Evolutionary conservation across 2,329 filamentous ascomycete genomes (phyloP), one percentile per base, ranked within the genome.

Genomic region (Alternaria triticina): DNA sequence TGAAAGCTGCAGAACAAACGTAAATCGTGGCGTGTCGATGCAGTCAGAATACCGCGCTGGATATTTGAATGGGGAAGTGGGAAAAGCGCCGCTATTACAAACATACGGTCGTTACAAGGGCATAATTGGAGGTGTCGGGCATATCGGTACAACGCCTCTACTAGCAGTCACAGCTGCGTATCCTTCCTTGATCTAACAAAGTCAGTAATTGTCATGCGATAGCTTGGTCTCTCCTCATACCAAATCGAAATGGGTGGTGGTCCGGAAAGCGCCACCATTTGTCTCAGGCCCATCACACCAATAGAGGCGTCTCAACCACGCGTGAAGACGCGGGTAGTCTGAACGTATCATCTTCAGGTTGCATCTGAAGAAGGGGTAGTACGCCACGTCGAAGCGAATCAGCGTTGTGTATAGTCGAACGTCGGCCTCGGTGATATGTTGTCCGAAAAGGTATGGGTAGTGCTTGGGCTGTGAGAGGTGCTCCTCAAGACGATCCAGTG

Each of bases 331-430:
- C 27, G 94, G 94, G 78, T 96, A 97, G 9, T 93, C 93, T 10
- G 87, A 89, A 47, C 94, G 87, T 74, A 97, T 94, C 82, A 96
- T 93, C 36, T 90, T 87, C 66, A 96, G 82, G 82, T 97, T 97
- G 83, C 91, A 95, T 79, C 89, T 90, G 82, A 90, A 90, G 70
- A 89, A 79, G 66, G 83, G 78, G 9, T 85, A 83, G 66, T 86
- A 86, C 10, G 82, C 83, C 3, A 79, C 70, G 64, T 86, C 83
- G 75, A 90, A 91, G 17, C 79, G 87, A 20, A 89, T 80, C 25
- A 92, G 88, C 55, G 89, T 89, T 20, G 83, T 82, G 73, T 75
- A 86, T 6, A 86, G 77, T 11, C 83, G 78, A 8, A 85, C 78
- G 61, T 86, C 83, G 5, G 81, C 79, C 66, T 86, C 83, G 2